These are phyloP conservation scores for Triticum dicoccoides DNA, from an alignment of 176 grass and related monocot genomes.

Conservation along the genomic window DNA sequence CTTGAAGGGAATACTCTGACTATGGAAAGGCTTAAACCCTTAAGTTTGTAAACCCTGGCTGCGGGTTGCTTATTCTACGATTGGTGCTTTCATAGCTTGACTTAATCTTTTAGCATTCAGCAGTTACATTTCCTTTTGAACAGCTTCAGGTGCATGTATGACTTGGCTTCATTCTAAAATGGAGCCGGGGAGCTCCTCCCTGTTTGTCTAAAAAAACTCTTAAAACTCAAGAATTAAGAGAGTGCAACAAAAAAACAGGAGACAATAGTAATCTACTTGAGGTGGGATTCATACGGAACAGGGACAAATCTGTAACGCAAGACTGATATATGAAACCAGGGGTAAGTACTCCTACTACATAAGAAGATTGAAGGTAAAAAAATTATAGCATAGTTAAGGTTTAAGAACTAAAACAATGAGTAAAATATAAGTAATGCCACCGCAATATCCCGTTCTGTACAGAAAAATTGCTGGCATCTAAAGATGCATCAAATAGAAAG, in stretches of 20 bases:
- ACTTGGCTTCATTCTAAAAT: no score
- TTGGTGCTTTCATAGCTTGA: no score
- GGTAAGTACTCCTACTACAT: background rate
- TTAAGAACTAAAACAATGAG: background rate
- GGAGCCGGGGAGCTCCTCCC: no score
- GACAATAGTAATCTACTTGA: background rate
- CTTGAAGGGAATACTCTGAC: background rate
- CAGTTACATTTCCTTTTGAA: no score
- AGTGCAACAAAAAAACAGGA: background rate
- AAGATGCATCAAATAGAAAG: background rate
- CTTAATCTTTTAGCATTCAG: no score
- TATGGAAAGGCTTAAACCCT: background rate
- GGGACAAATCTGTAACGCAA: background rate
- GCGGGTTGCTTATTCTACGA: no score
- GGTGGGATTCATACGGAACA: background rate
- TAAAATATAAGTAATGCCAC: background rate
- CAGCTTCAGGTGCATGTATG: no score
- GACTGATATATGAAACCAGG: background rate
- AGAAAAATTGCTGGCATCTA: background rate
- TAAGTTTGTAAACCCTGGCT: no score
- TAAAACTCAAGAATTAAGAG: background rate
- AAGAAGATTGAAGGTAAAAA: background rate
- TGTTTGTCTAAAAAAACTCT: no score
- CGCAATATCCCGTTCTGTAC: background rate
- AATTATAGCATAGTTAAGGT: background rate